Conservation (phyloP, 257 asterid genomes). For the Forsythia suspensa region DNA sequence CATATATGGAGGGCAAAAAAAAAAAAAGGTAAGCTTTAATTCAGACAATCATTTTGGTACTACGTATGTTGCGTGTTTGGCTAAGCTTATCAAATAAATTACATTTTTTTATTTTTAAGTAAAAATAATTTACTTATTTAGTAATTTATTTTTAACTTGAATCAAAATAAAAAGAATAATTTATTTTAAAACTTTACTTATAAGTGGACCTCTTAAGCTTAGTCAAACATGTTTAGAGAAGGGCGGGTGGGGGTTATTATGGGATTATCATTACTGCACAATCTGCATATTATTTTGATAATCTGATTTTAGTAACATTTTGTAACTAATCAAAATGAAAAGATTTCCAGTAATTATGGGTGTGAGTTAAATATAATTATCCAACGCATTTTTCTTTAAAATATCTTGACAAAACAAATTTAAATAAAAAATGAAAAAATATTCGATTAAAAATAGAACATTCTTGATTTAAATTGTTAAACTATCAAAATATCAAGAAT, state of each 20-base stretch:
- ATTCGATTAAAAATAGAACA: too few relatives aligned
- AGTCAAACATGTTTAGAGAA: neutral
- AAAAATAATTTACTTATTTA: too few relatives aligned
- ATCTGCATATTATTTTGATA: neutral
- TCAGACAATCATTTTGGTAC: too few relatives aligned
- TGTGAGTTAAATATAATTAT: too few relatives aligned
- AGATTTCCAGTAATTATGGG: neutral
- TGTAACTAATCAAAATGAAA: neutral
- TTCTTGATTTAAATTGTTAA: too few relatives aligned
- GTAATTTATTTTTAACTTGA: too few relatives aligned
- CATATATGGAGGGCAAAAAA: conserved; percentile 12
- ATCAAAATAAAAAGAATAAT: too few relatives aligned
- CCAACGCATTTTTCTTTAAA: neutral
- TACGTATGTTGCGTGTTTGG: neutral
- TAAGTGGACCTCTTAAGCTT: neutral
- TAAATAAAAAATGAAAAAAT: too few relatives aligned
- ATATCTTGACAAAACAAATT: too few relatives aligned
- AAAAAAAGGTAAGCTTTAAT: neutral
- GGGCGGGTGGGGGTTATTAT: neutral
- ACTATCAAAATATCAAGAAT: neutral
- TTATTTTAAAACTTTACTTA: too few relatives aligned
- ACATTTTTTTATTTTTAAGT: too few relatives aligned
- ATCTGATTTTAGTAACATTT: neutral
- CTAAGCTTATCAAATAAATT: neutral
- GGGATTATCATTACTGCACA: neutral